Evolutionary conservation across 208 protist genomes (phyloP).

Genomic region (Tetramitus jugosus): DNA sequence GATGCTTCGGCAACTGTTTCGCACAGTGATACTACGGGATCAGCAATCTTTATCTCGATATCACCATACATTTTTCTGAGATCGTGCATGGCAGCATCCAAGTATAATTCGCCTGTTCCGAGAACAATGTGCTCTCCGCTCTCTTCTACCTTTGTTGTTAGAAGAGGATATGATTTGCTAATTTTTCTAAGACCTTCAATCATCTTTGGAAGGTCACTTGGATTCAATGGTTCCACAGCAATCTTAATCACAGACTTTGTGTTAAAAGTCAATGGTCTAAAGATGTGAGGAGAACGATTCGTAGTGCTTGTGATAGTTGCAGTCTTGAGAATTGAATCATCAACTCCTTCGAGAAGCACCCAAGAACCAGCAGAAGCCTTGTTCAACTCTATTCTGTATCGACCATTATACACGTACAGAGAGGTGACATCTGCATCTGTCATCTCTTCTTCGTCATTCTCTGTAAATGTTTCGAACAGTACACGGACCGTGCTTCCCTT

Average conservation of each 20-base stretch:
- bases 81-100: constrained; percentile 95
- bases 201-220: constrained; percentile 82
- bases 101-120: constrained; percentile 96
- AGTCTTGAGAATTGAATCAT: constrained; percentile 64
- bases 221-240: constrained; percentile 91
- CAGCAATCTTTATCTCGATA: constrained; percentile 88
- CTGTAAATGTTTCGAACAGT: constrained; percentile 68
- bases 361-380: constrained; percentile 55
- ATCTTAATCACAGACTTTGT: constrained; percentile 76
- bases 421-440: constrained; percentile 31
- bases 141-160: constrained; percentile 86
- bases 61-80: constrained; percentile 68
- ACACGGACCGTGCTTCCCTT: constrained; percentile 52
- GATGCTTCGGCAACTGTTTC: constrained; percentile 92
- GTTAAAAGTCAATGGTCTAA: constrained; percentile 54
- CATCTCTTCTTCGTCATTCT: constrained; percentile 63
- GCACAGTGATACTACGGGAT: constrained; percentile 89
- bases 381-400: constrained; percentile 58
- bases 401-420: constrained; percentile 42
- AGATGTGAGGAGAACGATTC: constrained; percentile 39
- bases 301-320: constrained; percentile 49
- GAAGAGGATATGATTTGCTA: constrained; percentile 73
- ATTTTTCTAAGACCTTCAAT: constrained; percentile 79
- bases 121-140: constrained; percentile 93
- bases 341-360: constrained; percentile 75